Conservation (phyloP, 2,329 filamentous ascomycete genomes). For the Aureobasidium sp. region DNA sequence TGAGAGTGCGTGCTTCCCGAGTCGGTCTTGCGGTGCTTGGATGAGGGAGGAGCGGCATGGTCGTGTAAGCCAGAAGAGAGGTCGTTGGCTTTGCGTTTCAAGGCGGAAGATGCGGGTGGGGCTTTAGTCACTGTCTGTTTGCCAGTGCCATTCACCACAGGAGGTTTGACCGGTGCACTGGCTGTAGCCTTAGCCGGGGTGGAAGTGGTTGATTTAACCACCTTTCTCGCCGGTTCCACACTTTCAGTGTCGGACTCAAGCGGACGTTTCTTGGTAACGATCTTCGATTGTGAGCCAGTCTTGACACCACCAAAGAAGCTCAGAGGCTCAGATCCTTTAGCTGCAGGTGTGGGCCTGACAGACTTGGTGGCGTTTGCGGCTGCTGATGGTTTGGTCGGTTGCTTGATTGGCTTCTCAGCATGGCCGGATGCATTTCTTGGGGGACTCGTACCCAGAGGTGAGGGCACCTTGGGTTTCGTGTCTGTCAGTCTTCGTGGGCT, state of each 20-base stretch:
- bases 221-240: conserved; percentile 1
- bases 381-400: neutral
- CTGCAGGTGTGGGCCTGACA: neutral
- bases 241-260: conserved; percentile 3
- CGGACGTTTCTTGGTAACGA: conserved; percentile 8
- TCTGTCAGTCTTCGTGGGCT: conserved; percentile 19
- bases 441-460: conserved; percentile 52
- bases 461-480: conserved; percentile 53
- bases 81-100: conserved; percentile 39
- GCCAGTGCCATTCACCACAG: conserved; percentile 8
- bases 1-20: conserved; percentile 24
- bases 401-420: conserved; percentile 25
- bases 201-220: conserved; percentile 27
- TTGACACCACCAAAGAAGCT: conserved; percentile 8
- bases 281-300: neutral
- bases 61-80: conserved; percentile 20
- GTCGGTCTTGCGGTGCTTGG: conserved; percentile 26
- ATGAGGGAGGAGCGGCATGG: conserved; percentile 14
- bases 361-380: neutral
- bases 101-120: conserved; percentile 21
- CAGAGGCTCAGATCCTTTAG: neutral
- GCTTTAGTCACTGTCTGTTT: conserved; percentile 15
- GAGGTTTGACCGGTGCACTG: neutral
- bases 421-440: conserved; percentile 53
- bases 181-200: conserved; percentile 12